Evolutionary conservation across 2,329 filamentous ascomycete genomes (phyloP).

Genomic region (Sarocladium kiliense): DNA sequence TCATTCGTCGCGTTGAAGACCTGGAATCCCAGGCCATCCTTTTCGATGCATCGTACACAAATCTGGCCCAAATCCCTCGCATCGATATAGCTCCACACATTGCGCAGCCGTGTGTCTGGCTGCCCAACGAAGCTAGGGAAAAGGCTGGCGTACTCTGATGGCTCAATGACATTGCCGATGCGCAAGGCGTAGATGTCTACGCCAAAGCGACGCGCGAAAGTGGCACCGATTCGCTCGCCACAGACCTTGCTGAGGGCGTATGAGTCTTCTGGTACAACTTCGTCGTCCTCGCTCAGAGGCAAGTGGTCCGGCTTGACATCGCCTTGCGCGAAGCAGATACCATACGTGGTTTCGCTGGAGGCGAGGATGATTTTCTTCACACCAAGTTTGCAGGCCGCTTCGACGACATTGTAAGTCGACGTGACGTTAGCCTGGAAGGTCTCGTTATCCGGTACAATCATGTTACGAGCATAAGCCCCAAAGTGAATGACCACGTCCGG

Average conservation of each 20-base stretch:
- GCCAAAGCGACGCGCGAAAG: slow-evolving; percentile 50
- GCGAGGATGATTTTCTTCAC: slow-evolving; percentile 59
- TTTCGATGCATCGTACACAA: slow-evolving; percentile 47
- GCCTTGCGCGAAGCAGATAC: slow-evolving; percentile 57
- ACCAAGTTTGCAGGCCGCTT: slow-evolving; percentile 56
- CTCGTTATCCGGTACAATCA: slow-evolving; percentile 57
- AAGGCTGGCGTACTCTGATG: slow-evolving; percentile 51
- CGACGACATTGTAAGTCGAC: slow-evolving; percentile 57
- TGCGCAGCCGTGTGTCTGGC: slow-evolving; percentile 46
- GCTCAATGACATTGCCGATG: slow-evolving; percentile 58
- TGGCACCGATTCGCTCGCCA: slow-evolving; percentile 50
- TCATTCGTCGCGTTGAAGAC: slow-evolving; percentile 62
- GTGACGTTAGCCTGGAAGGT: slow-evolving; percentile 51
- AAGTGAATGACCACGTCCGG: slow-evolving; percentile 61
- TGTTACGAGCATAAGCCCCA: slow-evolving; percentile 52
- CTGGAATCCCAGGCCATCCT: slow-evolving; percentile 54
- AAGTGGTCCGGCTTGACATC: slow-evolving; percentile 51
- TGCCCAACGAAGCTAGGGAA: slow-evolving; percentile 46
- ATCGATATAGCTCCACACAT: slow-evolving; percentile 61
- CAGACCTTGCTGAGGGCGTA: slow-evolving; percentile 58
- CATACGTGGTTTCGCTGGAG: slow-evolving; percentile 54
- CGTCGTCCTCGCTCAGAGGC: slow-evolving; percentile 53
- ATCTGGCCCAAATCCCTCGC: slow-evolving; percentile 58
- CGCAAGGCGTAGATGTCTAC: slow-evolving; percentile 56
- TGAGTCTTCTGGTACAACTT: slow-evolving; percentile 55